Percentiles rank a stretch among this genome's conserved stretches.
phyloP scores from a whole-genome alignment of 2,329 filamentous ascomycete genomes.

The Raffaelea ambrosiae region DNA sequence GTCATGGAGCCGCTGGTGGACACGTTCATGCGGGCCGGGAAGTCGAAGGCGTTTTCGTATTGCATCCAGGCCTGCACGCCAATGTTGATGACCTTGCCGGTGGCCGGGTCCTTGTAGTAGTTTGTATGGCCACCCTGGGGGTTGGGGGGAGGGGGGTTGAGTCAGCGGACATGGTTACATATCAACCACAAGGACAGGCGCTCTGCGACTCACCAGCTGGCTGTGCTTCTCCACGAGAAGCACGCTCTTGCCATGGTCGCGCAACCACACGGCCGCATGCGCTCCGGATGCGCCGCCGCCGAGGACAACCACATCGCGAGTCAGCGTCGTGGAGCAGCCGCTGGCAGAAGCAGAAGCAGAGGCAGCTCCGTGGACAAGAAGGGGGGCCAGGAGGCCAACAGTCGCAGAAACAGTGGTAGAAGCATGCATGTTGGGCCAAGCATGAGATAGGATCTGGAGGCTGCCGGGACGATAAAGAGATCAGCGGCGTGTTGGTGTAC shows the following conservation, averaged over 20 bases:
- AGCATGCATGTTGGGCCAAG: too few species aligned
- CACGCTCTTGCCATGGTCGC: constrained; percentile 7
- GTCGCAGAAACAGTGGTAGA: too few species aligned
- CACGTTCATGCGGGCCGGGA: constrained; percentile 22
- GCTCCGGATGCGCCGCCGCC: constrained; percentile 11
- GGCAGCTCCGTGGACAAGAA: not conserved
- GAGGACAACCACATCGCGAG: constrained; percentile 8
- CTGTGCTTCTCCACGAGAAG: constrained; percentile 8
- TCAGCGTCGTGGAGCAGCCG: not conserved
- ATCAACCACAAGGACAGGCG: not conserved
- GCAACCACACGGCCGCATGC: constrained; percentile 9
- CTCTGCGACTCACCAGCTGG: constrained; percentile 6
- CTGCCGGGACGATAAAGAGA: too few species aligned
- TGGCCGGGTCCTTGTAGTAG: constrained; percentile 19
- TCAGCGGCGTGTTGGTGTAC: too few species aligned
- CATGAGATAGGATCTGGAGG: too few species aligned
- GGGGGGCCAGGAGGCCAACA: not conserved
- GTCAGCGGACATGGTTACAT: not conserved
- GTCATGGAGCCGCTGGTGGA: constrained; percentile 20
- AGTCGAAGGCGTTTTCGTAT: constrained; percentile 23
- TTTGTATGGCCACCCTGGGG: constrained; percentile 23
- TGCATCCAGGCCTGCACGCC: constrained; percentile 18
- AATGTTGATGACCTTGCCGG: constrained; percentile 14
- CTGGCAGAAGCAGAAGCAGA: not conserved
- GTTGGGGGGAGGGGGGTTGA: not conserved